Evolutionary conservation across 148 eudicot species (phyloP), one percentile per base, ranked within the genome.

Genomic region (Hydrangea macrophylla): DNA sequence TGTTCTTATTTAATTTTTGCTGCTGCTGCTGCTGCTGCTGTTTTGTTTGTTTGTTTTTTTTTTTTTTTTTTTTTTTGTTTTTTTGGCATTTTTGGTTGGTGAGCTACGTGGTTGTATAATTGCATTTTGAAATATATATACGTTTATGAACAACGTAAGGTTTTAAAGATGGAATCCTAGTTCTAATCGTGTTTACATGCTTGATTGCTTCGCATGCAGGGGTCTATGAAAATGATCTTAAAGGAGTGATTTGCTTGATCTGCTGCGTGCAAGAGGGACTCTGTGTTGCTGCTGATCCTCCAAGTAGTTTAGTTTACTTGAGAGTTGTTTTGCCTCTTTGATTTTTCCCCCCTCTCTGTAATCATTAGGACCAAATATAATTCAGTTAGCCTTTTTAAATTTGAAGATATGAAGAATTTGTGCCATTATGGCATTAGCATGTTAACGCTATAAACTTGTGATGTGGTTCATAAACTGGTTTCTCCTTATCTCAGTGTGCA

Each of bases 181-280:
- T 54, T n/a, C n/a, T n/a, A n/a, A n/a, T 7, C n/a, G 22, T 54
- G 50, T 33, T 66, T 22, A 66, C 0, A 33, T 24, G 28, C 24
- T 54, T 36, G 33, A 54, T 54, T 67, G 36, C 25, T 10, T 24
- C 25, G 26, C 5, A 9, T 66, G 70, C 70, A 67, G 70, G 70
- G 70, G 70, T 54, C 33, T 65, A 20, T 65, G 60, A 67, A 60
- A 67, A 32, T 24, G 17, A 9, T 35, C 17, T 17, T 23, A 32
- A 10, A 42, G 24, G 7, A 23, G 30, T 22, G n/a, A 51, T 7
- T 51, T 65, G 31, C 30, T 65, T 23, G 44, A 32, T 65, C 33
- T 40, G 58, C 42, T 65, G 37, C 58, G 12, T 65, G 23, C 42
- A 6, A 51, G 13, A 32, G 58, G 30, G 58, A 11, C 58, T 22